A percentile compares a stretch with the other conserved stretches of the same genome.
Conservation (phyloP, 257 asterid species). For the Capsicum pubescens region DNA sequence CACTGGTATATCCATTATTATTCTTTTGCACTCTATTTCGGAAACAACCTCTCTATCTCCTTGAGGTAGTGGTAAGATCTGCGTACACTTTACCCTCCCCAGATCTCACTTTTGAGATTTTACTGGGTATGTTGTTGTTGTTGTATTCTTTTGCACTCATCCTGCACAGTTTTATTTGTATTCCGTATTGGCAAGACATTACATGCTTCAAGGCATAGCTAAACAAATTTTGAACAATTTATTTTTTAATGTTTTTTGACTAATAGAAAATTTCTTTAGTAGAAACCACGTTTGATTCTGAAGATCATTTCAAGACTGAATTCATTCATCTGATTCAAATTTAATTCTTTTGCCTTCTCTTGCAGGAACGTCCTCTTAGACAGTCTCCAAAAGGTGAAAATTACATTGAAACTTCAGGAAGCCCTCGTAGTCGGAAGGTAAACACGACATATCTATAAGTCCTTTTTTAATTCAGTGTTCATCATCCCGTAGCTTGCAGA, state of each 20-base stretch:
- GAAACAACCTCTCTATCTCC: too few relatives aligned
- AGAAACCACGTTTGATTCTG: not conserved
- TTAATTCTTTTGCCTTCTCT: conserved; percentile 21
- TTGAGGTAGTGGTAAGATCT: too few relatives aligned
- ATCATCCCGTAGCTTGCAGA: not conserved
- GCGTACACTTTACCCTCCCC: too few relatives aligned
- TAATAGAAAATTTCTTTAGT: not conserved
- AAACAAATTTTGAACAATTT: not conserved
- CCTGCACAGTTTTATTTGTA: not conserved
- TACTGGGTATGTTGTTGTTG: too few relatives aligned
- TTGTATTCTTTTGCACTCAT: too few relatives aligned
- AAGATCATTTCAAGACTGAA: conserved; percentile 8
- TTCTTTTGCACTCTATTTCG: not conserved
- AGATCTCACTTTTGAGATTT: too few relatives aligned
- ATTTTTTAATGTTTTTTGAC: not conserved
- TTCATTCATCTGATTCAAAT: not conserved
- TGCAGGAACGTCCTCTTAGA: conserved; percentile 55
- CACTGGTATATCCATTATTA: not conserved
- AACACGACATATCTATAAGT: conserved; percentile 21
- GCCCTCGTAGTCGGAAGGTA: conserved; percentile 63
- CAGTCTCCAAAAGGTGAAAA: conserved; percentile 49
- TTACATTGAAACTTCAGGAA: conserved; percentile 54
- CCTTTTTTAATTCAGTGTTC: too few relatives aligned
- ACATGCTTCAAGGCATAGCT: conserved; percentile 13
- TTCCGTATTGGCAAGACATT: not conserved